phyloP scores from a whole-genome alignment of 257 asterid species.

The Jasminum sambac region DNA sequence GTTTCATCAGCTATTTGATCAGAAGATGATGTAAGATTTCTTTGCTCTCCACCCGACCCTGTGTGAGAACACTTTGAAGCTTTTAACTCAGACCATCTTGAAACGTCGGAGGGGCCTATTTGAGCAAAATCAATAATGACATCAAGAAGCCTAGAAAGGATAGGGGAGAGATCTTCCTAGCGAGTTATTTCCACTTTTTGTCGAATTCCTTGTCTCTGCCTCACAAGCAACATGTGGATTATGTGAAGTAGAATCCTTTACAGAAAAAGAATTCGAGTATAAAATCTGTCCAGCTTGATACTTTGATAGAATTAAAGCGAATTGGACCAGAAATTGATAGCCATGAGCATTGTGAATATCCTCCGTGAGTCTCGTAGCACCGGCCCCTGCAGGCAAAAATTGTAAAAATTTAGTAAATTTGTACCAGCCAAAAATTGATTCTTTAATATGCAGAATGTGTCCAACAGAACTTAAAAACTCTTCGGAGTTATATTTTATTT shows the following conservation, averaged over 20 bases:
- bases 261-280: slow-evolving; percentile 38
- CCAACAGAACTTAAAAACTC: too few relatives aligned
- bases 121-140: slow-evolving; percentile 79
- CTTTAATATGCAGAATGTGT: too few relatives aligned
- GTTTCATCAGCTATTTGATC: slow-evolving; percentile 69
- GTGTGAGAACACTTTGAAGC: slow-evolving; percentile 56
- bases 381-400: slow-evolving; percentile 75
- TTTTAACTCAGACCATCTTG: slow-evolving; percentile 40
- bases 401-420: slow-evolving; percentile 16
- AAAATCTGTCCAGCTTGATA: slow-evolving; percentile 49
- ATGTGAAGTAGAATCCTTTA: slow-evolving; percentile 44
- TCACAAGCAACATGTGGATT: slow-evolving; percentile 37
- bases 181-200: slow-evolving; percentile 40
- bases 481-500: too few relatives aligned
- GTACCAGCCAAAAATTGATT: too few relatives aligned
- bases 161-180: slow-evolving; percentile 67
- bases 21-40: slow-evolving; percentile 73
- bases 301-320: slow-evolving; percentile 81
- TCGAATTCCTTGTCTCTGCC: slow-evolving; percentile 33
- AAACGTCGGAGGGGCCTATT: slow-evolving; percentile 64
- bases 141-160: slow-evolving; percentile 88
- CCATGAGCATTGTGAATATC: slow-evolving; percentile 99
- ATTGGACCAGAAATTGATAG: slow-evolving; percentile 92
- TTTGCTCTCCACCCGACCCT: slow-evolving; percentile 59
- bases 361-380: slow-evolving; percentile 85